Evolutionary conservation across 2,329 filamentous ascomycete genomes (phyloP).

Genomic region (Samsoniella hepiali): DNA sequence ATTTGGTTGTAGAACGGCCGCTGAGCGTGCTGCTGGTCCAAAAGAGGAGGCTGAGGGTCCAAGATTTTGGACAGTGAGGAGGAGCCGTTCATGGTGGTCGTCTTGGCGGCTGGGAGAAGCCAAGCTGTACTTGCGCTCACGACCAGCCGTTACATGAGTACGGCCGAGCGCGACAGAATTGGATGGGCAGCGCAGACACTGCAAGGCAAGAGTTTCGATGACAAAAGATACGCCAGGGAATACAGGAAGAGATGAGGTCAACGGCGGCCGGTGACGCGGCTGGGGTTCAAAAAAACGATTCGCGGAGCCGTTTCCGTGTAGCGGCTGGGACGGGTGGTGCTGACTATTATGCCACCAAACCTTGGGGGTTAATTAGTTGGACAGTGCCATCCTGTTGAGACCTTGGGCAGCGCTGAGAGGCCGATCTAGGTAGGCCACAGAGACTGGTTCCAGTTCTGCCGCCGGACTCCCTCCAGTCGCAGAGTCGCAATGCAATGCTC

Average conservation of each 20-base stretch:
- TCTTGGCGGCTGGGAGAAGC: constrained; percentile 3
- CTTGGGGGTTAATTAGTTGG: background rate
- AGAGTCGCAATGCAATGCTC: background rate
- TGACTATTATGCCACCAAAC: constrained; percentile 3
- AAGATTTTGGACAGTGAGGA: constrained; percentile 16
- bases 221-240: background rate
- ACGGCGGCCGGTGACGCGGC: constrained; percentile 1
- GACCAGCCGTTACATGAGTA: constrained; percentile 7
- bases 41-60: constrained; percentile 11
- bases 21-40: constrained; percentile 9
- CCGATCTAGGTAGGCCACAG: background rate
- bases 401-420: background rate
- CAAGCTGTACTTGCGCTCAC: background rate
- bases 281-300: background rate
- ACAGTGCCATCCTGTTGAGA: background rate
- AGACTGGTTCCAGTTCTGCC: background rate
- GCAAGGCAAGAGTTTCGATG: background rate
- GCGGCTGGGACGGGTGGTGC: background rate
- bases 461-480: background rate
- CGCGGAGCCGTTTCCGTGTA: constrained; percentile 9
- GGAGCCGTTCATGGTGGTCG: constrained; percentile 12
- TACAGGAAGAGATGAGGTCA: background rate
- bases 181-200: background rate
- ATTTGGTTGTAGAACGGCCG: background rate
- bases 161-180: background rate